Evolutionary conservation across 495 filamentous ascomycete genomes (phyloP), one percentile per base, ranked within the genome.

Genomic region (Amniculicola lignicola): DNA sequence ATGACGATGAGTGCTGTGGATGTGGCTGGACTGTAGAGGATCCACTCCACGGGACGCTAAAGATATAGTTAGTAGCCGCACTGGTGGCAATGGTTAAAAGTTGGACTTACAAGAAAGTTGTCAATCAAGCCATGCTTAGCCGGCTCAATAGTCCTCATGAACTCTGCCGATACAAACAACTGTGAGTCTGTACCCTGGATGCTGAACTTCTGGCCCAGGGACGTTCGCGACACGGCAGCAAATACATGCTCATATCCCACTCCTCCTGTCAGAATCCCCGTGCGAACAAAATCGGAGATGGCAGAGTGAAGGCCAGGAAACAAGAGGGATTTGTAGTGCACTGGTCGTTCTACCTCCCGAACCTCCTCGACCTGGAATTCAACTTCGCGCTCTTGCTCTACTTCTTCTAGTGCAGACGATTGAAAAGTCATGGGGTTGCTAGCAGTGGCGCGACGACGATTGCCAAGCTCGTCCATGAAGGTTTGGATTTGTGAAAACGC

Each of bases 381-480:
- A 1, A 77, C 70, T 38, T 78, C 74, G 19, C 75, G 66, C 46
- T 80, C 74, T 52, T 77, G 73, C 48, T 80, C 78, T 1, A 81
- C 78, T 39, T 81, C 77, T 50, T 79, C 68, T 2, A 81, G 54
- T 7, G 73, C 74, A 0, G 72, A 74, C 10, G 56, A 54, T 42
- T 72, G 68, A 16, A 75, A 59, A 1, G 61, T 62, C 37, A 62
- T 54, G 3, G 64, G 64, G 21, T 43, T 59, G 28, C 68, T 65
- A 15, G 66, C 38, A 12, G 65, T 57, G 2, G 18, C 62, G 47
- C 59, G 29, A 35, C 29, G 29, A 7, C 7, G 7, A 35, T n/a
- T 35, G 29, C 29, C n/a, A n/a, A 35, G 29, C 29, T 35, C 7
- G 7, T 35, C n/a, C 7, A n/a, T 7, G 29, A 35, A 35, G 7